A percentile compares a stretch with the other conserved stretches of the same genome.
phyloP scores from a whole-genome alignment of 305 asterid genomes.

The Ajuga reptans region DNA sequence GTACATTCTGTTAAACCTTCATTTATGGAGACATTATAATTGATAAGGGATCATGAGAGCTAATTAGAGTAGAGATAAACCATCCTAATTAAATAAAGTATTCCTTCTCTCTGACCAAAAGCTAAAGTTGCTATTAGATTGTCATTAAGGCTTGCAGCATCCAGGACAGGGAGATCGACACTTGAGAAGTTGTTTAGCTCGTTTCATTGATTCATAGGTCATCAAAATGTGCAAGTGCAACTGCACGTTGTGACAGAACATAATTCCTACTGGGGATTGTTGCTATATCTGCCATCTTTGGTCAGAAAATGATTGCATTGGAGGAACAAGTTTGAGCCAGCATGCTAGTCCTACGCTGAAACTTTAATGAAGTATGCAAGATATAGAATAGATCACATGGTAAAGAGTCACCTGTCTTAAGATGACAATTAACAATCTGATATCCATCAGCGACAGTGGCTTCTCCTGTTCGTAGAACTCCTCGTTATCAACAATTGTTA shows the following conservation, averaged over 20 bases:
- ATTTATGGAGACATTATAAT: neutral
- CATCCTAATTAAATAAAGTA: neutral
- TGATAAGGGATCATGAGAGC: neutral
- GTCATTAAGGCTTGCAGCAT: conserved; percentile 4
- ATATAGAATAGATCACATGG: conserved; percentile 8
- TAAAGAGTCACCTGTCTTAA: conserved; percentile 65
- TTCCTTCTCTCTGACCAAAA: neutral
- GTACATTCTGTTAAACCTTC: neutral
- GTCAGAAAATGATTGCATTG: conserved; percentile 12
- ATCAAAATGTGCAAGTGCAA: neutral
- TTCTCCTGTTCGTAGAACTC: conserved; percentile 95
- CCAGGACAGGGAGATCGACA: conserved; percentile 10
- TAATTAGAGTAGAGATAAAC: neutral
- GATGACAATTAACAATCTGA: conserved; percentile 69
- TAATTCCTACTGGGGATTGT: conserved; percentile 8
- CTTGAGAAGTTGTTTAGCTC: conserved; percentile 12
- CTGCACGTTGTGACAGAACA: neutral
- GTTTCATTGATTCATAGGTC: conserved; percentile 9
- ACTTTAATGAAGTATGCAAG: conserved; percentile 3
- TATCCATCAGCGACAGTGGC: conserved; percentile 75
- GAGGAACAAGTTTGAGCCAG: neutral
- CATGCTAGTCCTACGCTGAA: conserved; percentile 9
- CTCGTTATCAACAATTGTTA: conserved; percentile 85
- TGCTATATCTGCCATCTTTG: conserved; percentile 1
- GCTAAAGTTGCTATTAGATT: neutral